Evolutionary conservation across 2,329 filamentous ascomycete genomes (phyloP), one percentile per base, ranked within the genome.

Genomic region (Colletotrichum somersetense): DNA sequence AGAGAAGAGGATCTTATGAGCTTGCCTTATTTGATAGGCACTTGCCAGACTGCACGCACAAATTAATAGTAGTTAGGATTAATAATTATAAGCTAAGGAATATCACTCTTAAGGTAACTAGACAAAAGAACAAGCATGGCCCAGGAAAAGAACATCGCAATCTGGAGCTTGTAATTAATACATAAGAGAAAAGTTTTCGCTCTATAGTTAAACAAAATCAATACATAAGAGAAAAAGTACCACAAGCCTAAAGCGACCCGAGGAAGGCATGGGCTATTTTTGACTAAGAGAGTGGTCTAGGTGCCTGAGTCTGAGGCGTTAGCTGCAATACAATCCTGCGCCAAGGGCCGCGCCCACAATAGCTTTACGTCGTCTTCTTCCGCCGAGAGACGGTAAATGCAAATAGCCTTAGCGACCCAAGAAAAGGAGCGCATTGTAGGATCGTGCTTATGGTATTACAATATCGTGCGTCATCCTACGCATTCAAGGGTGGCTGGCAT

Each of bases 371-470:
- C 55, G 26, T 62, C 57, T 46, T 3, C 48, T 56, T 67, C 3
- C 40, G 5, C 57, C 30, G 14, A 67, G 16, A 55, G 65, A 56
- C 6, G 10, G 55, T 67, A 1, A 30, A 46, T 11, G 65, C 57
- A 23, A 56, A 40, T 18, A 1, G 20, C 38, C 48, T 67, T 8
- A 38, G 65, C 16, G 26, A 67, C 11, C 2, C 20, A 0, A 40
- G 57, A 48, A 62, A 56, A 67, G 57, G 57, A 67, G 40, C 65
- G 38, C 57, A 56, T 67, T 53, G 18, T n/a, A n/a, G 3, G 23
- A n/a, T 66, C 44, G n/a, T 53, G 56, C 3, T 48, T 14, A 67
- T 48, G 6, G 2, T 62, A 56, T 62, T 55, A 38, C 65, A 67
- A 67, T 57, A 62, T 67, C 1, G 1, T 56, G 26, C 20, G 26